Evolutionary conservation across 345 rosid species (phyloP).

Genomic region (Odontarrhena argentea): DNA sequence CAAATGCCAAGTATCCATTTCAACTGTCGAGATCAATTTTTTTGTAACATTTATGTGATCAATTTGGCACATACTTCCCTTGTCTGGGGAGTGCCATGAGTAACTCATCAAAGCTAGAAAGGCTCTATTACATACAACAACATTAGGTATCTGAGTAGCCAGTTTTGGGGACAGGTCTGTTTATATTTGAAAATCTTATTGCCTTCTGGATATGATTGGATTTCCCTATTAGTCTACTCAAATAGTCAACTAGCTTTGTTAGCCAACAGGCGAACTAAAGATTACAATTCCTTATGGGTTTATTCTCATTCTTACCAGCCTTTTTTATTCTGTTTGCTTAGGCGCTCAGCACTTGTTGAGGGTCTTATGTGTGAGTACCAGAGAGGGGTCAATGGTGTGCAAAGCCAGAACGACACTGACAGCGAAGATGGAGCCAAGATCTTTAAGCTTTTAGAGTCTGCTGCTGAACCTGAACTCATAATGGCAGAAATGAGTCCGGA

Average conservation of each 20-base stretch:
- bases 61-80: slow-evolving; percentile 21
- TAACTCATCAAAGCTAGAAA: slow-evolving; percentile 28
- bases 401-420: slow-evolving; percentile 58
- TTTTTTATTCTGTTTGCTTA: slow-evolving; percentile 43
- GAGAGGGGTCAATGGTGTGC: slow-evolving; percentile 46
- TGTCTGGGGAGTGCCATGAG: slow-evolving; percentile 5
- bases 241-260: slow-evolving; percentile 8
- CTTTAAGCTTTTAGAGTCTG: slow-evolving; percentile 67
- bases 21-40: slow-evolving; percentile 2
- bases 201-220: slow-evolving; percentile 19
- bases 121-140: slow-evolving; percentile 10
- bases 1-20: not conserved
- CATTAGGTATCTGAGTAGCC: slow-evolving; percentile 1
- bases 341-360: slow-evolving; percentile 71
- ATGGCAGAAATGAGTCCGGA: slow-evolving; percentile 94
- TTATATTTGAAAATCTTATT: slow-evolving; percentile 16
- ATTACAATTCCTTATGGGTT: slow-evolving; percentile 16
- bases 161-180: slow-evolving; percentile 3
- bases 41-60: slow-evolving; percentile 26
- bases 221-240: slow-evolving; percentile 13
- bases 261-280: slow-evolving; percentile 2
- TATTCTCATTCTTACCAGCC: slow-evolving; percentile 18
- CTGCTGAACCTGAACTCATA: slow-evolving; percentile 89
- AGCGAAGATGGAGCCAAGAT: slow-evolving; percentile 87
- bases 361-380: slow-evolving; percentile 66